Base-by-base conservation (phyloP, 805 yeast species). In the Vanderwaltozyma yarrowii region DNA sequence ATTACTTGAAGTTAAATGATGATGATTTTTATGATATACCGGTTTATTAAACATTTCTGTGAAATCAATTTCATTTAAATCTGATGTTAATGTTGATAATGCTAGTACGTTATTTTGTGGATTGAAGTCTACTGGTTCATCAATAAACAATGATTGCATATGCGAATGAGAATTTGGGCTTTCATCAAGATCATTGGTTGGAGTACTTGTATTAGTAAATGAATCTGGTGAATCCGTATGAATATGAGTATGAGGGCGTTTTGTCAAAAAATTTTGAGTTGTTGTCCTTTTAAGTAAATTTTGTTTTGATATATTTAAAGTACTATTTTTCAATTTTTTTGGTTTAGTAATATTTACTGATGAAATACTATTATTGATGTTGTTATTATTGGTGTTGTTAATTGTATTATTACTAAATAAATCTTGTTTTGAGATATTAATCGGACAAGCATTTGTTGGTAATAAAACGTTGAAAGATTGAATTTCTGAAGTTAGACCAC, bases 401-500 rank as follows among this genome's bases (percentile, higher is more conserved):
- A n/a, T 24, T 24, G 27, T 8, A 12, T 24, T 24, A 8, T 9
- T 24, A 12, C 5, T 12, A 24, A 24, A 5, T 3, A 15, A 4
- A 3, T 12, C 17, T 2, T 18, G 16, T 13, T 11, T 27, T n/a
- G 30, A 18, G 9, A 23, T 18, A n/a, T 26, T 20, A 5, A 16
- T 13, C 13, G 16, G 15, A 17, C 26, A 20, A 3, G 10, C 26
- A 37, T 31, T 32, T 13, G 39, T 50, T 4, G 65, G 65, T 32
- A 60, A 42, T 15, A 59, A 54, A 15, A 60, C 53, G 39, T 58
- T 50, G 34, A 60, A 60, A 30, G 58, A 53, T 40, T 54, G 47
- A 35, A 60, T 56, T 43, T 60, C 65, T 33, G 49, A 52, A 7
- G 65, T 60, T 31, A 60, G 46, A 23, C 65, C 65, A 52, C 65